Conservation (phyloP, 164 flowering plant genomes). For the Vitis rotundifolia region DNA sequence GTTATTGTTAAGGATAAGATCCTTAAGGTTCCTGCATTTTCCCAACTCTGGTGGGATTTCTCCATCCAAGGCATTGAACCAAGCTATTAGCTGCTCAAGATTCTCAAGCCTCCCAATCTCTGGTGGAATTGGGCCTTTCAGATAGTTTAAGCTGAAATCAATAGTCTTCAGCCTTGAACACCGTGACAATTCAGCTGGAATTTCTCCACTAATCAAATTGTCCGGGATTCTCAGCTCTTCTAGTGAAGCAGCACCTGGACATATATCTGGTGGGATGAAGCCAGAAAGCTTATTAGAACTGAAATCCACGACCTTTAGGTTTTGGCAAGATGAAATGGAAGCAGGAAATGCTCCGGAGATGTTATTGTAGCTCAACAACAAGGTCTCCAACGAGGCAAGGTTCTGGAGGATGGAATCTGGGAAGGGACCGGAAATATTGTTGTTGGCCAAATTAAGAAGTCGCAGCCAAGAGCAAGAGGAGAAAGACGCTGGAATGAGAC, state of each 20-base stretch:
- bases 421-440: conserved; percentile 69
- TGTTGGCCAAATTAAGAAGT: conserved; percentile 63
- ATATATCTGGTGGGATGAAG: conserved; percentile 57
- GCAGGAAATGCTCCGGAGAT: conserved; percentile 66
- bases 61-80: conserved; percentile 84
- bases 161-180: conserved; percentile 64
- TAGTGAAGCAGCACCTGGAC: conserved; percentile 59
- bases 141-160: conserved; percentile 81
- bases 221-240: conserved; percentile 80
- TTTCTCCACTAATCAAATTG: conserved; percentile 59
- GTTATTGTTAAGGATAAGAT: conserved; percentile 80
- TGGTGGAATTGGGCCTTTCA: conserved; percentile 68
- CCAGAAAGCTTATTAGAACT: conserved; percentile 83
- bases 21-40: conserved; percentile 58
- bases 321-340: conserved; percentile 57
- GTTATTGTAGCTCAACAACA: conserved; percentile 62
- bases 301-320: conserved; percentile 53
- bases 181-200: conserved; percentile 51
- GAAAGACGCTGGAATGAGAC: conserved; percentile 54
- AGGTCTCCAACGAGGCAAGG: conserved; percentile 50
- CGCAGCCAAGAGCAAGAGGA: conserved; percentile 65
- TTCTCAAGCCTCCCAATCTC: conserved; percentile 68
- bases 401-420: conserved; percentile 54
- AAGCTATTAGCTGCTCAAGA: conserved; percentile 80
- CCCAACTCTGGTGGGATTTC: conserved; percentile 75